These are phyloP conservation scores for Vanrija pseudolonga DNA, from an alignment of 1,284 basidiomycete genomes.

Conservation along the genomic window DNA sequence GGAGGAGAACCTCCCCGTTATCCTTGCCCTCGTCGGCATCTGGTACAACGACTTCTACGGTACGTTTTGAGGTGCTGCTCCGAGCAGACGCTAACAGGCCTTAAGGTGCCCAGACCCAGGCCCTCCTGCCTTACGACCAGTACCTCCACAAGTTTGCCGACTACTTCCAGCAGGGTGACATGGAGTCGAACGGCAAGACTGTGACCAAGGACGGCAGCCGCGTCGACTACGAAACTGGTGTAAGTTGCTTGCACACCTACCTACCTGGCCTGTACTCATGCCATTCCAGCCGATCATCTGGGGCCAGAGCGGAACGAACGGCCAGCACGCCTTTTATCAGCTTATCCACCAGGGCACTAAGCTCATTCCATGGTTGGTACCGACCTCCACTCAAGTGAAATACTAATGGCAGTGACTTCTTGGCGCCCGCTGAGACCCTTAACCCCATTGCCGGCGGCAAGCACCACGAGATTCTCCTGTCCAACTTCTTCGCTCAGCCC, in stretches of 20 bases:
- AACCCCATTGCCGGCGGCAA: conserved; percentile 84
- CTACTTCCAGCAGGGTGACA: conserved; percentile 99
- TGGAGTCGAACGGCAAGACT: conserved; percentile 99
- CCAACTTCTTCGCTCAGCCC: conserved; percentile 97
- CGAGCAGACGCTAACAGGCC: too few species aligned
- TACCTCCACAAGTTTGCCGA: conserved; percentile 99
- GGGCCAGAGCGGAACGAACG: conserved; percentile 97
- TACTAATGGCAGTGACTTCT: conserved; percentile 66
- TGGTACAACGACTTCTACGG: conserved; percentile 99
- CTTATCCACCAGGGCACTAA: conserved; percentile 94
- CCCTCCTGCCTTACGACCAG: conserved; percentile 94
- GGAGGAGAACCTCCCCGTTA: conserved; percentile 87
- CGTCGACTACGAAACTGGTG: conserved; percentile 94
- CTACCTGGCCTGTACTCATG: conserved; percentile 1
- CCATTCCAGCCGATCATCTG: conserved; percentile 84
- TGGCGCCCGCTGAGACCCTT: conserved; percentile 88
- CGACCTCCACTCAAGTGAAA: neutral
- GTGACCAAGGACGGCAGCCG: conserved; percentile 89
- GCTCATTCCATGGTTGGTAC: conserved; percentile 64
- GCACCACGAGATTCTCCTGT: conserved; percentile 95
- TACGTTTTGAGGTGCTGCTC: conserved; percentile 29
- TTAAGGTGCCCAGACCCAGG: conserved; percentile 74
- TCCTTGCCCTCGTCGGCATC: conserved; percentile 86
- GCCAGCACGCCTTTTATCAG: conserved; percentile 99
- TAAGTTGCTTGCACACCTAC: conserved; percentile 49